Percentiles rank a stretch among this genome's conserved stretches.
These are phyloP conservation scores for Penicillium alfredii DNA, from an alignment of 495 filamentous ascomycete species.

Conservation along the genomic window DNA sequence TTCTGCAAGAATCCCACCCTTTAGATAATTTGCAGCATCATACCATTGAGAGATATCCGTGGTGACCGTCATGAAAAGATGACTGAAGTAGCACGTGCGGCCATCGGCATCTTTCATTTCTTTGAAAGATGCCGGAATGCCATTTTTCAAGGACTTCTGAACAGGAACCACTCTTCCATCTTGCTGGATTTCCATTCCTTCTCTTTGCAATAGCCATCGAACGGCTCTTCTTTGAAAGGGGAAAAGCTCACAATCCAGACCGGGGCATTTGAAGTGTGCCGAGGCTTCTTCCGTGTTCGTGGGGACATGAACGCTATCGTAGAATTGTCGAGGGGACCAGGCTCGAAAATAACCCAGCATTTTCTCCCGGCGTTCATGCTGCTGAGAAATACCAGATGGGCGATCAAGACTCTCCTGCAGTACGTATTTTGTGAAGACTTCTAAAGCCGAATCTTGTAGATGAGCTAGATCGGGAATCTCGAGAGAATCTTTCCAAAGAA, in stretches of 20 bases:
- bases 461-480: conserved; percentile 18
- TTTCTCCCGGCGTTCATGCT: conserved; percentile 8
- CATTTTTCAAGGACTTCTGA: conserved; percentile 7
- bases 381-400: background rate
- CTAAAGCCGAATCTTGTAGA: conserved; percentile 13
- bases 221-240: conserved; percentile 71
- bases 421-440: conserved; percentile 29
- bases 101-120: conserved; percentile 46
- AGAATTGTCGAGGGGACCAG: conserved; percentile 58
- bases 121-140: conserved; percentile 29
- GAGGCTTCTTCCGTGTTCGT: conserved; percentile 29
- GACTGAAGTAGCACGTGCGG: conserved; percentile 51
- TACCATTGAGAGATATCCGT: conserved; percentile 45
- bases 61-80: conserved; percentile 56
- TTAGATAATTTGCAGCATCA: conserved; percentile 30
- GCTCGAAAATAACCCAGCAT: conserved; percentile 7
- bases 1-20: conserved; percentile 72
- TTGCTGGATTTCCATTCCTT: conserved; percentile 41
- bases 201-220: conserved; percentile 59
- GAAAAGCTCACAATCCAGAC: conserved; percentile 51
- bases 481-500: conserved; percentile 39
- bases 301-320: conserved; percentile 58
- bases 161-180: conserved; percentile 24
- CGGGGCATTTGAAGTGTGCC: conserved; percentile 32
- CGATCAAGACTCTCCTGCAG: conserved; percentile 13